Percentiles rank a stretch among this genome's conserved stretches.
Conservation (phyloP, 768 basidiomycete species). For the Tricholoma hemisulphureum region DNA sequence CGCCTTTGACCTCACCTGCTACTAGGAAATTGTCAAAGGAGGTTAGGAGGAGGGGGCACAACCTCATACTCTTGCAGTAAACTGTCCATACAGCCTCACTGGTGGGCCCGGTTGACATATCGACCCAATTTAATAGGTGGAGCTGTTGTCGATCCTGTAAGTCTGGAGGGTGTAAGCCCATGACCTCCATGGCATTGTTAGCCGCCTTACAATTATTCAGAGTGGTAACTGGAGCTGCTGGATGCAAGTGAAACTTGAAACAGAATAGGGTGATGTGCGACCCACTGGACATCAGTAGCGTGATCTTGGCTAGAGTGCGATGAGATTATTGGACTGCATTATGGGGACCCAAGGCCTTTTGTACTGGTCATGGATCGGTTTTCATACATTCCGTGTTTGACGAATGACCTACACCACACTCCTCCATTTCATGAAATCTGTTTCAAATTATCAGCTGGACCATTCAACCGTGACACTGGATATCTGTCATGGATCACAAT, state of each 20-base stretch:
- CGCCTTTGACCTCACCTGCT: constrained; percentile 45
- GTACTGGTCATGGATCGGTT: constrained; percentile 11
- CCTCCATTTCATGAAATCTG: constrained; percentile 3
- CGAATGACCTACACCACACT: constrained; percentile 1
- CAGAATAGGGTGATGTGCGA: background rate
- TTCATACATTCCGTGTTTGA: constrained; percentile 10
- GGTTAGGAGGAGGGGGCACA: background rate
- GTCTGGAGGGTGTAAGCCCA: constrained; percentile 20
- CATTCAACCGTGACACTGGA: constrained; percentile 4
- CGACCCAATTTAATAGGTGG: constrained; percentile 41
- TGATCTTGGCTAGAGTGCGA: background rate
- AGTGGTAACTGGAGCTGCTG: background rate
- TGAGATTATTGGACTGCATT: background rate
- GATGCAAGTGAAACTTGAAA: background rate
- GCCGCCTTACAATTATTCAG: constrained; percentile 2
- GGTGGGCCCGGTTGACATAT: constrained; percentile 39
- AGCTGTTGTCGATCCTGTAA: constrained; percentile 22
- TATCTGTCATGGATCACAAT: constrained; percentile 8
- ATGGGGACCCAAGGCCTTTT: constrained; percentile 12
- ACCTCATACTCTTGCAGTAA: constrained; percentile 55
- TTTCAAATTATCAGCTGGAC: constrained; percentile 12
- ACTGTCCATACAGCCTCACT: constrained; percentile 48
- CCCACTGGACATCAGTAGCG: background rate
- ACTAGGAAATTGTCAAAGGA: constrained; percentile 34
- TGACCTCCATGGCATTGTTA: background rate